phyloP scores from a whole-genome alignment of 768 basidiomycete genomes.

The Tulasnella sp. region DNA sequence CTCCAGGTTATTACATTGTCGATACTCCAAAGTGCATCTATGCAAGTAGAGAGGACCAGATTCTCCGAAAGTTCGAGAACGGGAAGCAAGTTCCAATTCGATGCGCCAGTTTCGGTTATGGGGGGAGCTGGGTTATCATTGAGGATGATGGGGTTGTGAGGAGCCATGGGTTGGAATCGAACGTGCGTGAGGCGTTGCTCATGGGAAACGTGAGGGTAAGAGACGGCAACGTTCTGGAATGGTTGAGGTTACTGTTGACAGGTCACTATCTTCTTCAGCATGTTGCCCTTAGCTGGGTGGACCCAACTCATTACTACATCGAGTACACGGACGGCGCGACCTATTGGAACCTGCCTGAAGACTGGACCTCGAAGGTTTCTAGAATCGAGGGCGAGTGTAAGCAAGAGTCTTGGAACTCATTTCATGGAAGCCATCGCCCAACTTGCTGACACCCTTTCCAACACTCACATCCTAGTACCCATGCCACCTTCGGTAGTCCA shows the following conservation, averaged over 20 bases:
- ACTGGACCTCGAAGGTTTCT: not conserved
- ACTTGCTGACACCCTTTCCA: not conserved
- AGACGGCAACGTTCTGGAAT: not conserved
- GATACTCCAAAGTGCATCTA: not conserved
- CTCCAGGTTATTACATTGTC: not conserved
- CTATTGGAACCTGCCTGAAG: not conserved
- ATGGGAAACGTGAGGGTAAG: not conserved
- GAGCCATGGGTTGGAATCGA: not conserved
- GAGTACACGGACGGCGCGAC: conserved; percentile 16
- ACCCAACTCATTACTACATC: conserved; percentile 9
- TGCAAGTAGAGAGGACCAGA: not conserved
- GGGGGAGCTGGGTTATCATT: conserved; percentile 17
- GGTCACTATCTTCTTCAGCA: not conserved
- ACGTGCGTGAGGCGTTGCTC: conserved; percentile 11
- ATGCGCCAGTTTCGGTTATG: not conserved
- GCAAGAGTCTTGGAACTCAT: not conserved
- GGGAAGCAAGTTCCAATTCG: not conserved
- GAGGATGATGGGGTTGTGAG: conserved; percentile 15
- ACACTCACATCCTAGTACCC: not conserved
- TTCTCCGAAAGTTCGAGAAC: not conserved
- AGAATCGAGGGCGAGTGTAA: not conserved
- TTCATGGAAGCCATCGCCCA: too few relatives aligned
- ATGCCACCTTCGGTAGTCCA: not conserved
- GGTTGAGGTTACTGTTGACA: not conserved
- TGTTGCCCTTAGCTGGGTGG: not conserved